Percentiles rank a stretch among this genome's conserved stretches.
Conservation (phyloP, 2,329 filamentous ascomycete genomes). For the Leptodontidium sp. region DNA sequence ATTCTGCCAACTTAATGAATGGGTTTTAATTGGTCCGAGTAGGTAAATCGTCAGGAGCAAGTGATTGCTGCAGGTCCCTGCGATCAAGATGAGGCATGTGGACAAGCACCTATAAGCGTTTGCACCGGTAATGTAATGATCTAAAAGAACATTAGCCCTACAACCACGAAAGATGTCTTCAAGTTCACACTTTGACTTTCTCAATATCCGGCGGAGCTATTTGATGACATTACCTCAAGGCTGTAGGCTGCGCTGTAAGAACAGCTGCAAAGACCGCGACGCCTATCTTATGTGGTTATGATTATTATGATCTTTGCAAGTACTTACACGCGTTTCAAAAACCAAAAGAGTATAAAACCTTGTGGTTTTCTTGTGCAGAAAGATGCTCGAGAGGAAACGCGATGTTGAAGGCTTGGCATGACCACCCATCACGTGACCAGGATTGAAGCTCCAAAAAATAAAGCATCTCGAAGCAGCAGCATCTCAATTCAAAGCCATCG, state of each 20-base stretch:
- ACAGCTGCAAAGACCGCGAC: too few species aligned
- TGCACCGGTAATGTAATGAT: background rate
- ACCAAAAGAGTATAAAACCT: background rate
- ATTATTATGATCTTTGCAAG: too few species aligned
- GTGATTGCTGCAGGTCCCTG: background rate
- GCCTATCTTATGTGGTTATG: too few species aligned
- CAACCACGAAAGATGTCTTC: background rate
- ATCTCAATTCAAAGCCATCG: conserved; percentile 16
- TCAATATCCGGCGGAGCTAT: background rate
- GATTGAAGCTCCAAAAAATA: conserved; percentile 22
- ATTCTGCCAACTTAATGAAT: background rate
- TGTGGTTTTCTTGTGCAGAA: background rate
- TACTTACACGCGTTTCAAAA: background rate
- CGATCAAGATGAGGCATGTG: background rate
- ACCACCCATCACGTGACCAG: background rate
- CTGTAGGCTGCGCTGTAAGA: background rate
- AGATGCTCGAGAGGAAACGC: background rate
- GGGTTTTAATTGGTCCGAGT: background rate
- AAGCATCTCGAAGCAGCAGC: background rate
- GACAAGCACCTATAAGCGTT: background rate
- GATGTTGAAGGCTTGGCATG: conserved; percentile 9
- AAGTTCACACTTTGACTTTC: background rate
- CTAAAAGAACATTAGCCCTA: background rate
- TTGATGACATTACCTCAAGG: background rate
- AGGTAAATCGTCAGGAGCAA: background rate